Evolutionary conservation across 2,329 filamentous ascomycete genomes (phyloP).

Genomic region (Exophiala phaeomuriformis): DNA sequence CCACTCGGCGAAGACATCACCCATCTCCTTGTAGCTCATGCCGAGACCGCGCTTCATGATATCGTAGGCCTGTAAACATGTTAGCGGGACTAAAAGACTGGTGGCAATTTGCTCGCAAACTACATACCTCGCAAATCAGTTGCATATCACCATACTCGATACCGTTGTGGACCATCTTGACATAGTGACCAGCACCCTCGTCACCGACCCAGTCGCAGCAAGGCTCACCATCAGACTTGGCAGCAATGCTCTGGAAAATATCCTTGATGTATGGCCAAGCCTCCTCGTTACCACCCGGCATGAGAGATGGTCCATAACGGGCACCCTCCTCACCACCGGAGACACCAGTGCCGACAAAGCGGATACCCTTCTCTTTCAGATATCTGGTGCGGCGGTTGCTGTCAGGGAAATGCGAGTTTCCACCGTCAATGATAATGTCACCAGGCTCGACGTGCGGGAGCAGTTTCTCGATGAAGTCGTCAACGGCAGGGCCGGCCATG

Average conservation of each 20-base stretch:
- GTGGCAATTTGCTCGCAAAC: neutral
- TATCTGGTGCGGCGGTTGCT: conserved; percentile 95
- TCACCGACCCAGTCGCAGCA: conserved; percentile 99
- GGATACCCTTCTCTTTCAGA: conserved; percentile 76
- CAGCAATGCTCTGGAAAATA: conserved; percentile 94
- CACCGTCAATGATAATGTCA: conserved; percentile 99
- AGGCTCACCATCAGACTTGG: conserved; percentile 93
- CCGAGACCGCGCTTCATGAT: conserved; percentile 98
- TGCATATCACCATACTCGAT: conserved; percentile 99
- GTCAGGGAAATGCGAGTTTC: conserved; percentile 98
- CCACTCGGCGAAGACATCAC: conserved; percentile 89
- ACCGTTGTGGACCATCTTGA: conserved; percentile 99
- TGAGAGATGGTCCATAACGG: conserved; percentile 91
- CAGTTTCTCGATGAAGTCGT: conserved; percentile 96
- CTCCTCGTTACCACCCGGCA: conserved; percentile 98
- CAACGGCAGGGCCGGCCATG: conserved; percentile 95
- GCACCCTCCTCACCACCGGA: conserved; percentile 99
- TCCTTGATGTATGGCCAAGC: conserved; percentile 99
- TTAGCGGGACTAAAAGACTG: conserved; percentile 15
- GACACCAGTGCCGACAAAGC: conserved; percentile 94
- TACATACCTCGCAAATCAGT: conserved; percentile 88
- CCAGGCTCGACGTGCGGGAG: conserved; percentile 73
- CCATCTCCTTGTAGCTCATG: conserved; percentile 85
- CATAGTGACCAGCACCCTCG: conserved; percentile 98
- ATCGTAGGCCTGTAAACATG: conserved; percentile 74